Percentiles rank a stretch among this genome's conserved stretches.
These are phyloP conservation scores for Sherardia arvensis DNA, from an alignment of 257 asterid genomes.

Conservation along the genomic window DNA sequence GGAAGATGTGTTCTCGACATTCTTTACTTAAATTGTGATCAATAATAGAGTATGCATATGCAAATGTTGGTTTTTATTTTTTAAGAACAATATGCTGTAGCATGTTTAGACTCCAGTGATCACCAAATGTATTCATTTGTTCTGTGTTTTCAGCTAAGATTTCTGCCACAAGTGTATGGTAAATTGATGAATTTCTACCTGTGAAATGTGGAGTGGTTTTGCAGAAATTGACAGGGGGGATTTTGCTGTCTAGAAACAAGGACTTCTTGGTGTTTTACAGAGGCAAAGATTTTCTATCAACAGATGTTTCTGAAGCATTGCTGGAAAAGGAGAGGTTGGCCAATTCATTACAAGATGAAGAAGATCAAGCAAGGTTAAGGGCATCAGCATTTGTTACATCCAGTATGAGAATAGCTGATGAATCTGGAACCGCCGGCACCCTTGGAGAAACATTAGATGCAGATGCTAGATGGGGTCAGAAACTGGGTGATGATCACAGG, in stretches of 20 bases:
- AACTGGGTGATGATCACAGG: constrained; percentile 44
- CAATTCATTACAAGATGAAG: constrained; percentile 74
- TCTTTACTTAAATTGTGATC: neutral
- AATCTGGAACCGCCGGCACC: constrained; percentile 61
- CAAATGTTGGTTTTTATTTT: too few relatives aligned
- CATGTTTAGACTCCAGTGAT: neutral
- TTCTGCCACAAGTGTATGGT: neutral
- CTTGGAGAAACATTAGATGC: constrained; percentile 86
- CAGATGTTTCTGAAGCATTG: constrained; percentile 77
- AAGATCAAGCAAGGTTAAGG: constrained; percentile 75
- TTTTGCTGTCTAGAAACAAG: constrained; percentile 84
- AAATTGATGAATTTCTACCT: neutral
- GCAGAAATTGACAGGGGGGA: constrained; percentile 90
- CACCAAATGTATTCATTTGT: neutral
- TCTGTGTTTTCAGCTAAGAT: neutral
- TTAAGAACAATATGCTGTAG: neutral
- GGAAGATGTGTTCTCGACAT: neutral
- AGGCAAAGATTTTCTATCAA: constrained; percentile 86
- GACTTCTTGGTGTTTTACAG: constrained; percentile 83
- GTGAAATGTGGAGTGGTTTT: constrained; percentile 8
- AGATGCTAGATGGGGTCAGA: constrained; percentile 75
- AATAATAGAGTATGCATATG: neutral
- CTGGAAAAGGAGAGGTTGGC: constrained; percentile 86
- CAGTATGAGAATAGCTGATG: constrained; percentile 23
- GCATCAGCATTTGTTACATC: constrained; percentile 38